phyloP scores from a whole-genome alignment of 2,329 filamentous ascomycete genomes.

The Phaeophleospora eucalypticola region DNA sequence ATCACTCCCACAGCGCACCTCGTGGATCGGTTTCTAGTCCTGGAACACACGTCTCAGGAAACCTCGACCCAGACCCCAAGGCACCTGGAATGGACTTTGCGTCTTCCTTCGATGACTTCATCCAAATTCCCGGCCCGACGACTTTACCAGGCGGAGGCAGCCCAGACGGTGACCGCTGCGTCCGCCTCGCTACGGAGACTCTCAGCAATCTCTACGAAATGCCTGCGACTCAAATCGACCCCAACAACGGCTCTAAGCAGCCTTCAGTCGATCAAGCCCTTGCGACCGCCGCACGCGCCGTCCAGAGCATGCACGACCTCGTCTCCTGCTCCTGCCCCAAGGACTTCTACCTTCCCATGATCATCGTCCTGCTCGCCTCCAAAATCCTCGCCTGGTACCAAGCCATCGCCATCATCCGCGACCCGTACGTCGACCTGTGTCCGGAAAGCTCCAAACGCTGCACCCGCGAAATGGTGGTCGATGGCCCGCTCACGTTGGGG shows the following conservation, averaged over 20 bases:
- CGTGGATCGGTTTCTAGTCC: not conserved
- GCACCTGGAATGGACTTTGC: not conserved
- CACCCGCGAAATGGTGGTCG: constrained; percentile 14
- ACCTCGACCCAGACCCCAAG: not conserved
- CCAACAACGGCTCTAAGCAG: constrained; percentile 7
- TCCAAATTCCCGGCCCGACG: constrained; percentile 5
- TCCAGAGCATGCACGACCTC: constrained; percentile 15
- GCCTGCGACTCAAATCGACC: constrained; percentile 11
- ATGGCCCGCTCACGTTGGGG: constrained; percentile 11
- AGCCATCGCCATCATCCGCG: constrained; percentile 13
- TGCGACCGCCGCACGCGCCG: constrained; percentile 10
- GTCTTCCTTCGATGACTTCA: constrained; percentile 5
- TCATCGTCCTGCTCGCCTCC: constrained; percentile 13
- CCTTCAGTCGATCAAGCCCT: constrained; percentile 17
- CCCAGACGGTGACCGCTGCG: constrained; percentile 9
- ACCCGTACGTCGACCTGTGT: constrained; percentile 5
- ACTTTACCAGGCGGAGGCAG: not conserved
- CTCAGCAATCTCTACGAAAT: constrained; percentile 17
- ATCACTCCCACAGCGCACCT: not conserved
- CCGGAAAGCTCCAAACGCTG: constrained; percentile 2
- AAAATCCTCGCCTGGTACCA: constrained; percentile 19
- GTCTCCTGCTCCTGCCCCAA: constrained; percentile 16
- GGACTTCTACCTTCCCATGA: constrained; percentile 15
- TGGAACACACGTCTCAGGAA: not conserved
- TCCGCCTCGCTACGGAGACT: constrained; percentile 14